phyloP scores from a whole-genome alignment of 2,329 filamentous ascomycete genomes.

The Calonectria ilicicola region DNA sequence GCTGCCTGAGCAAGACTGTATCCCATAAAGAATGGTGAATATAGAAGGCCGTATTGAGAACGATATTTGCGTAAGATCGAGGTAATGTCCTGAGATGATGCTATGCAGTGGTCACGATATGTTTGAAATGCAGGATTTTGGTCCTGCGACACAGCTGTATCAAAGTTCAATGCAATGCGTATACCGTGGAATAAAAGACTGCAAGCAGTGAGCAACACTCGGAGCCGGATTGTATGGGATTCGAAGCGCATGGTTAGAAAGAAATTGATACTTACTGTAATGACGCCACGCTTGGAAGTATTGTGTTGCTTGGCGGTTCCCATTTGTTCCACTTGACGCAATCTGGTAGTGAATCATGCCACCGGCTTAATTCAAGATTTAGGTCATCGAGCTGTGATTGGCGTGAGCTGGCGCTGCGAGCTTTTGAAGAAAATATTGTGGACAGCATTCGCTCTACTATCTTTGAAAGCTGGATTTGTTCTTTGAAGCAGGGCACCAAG shows the following conservation, averaged over 20 bases:
- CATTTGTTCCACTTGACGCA: slow-evolving; percentile 14
- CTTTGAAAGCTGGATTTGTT: background rate
- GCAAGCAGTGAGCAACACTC: background rate
- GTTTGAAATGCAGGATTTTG: background rate
- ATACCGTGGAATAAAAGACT: slow-evolving; percentile 4
- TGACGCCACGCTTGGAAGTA: background rate
- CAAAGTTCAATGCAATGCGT: slow-evolving; percentile 11
- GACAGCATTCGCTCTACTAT: slow-evolving; percentile 11
- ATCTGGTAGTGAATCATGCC: slow-evolving; percentile 9
- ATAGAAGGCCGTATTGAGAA: slow-evolving; percentile 4
- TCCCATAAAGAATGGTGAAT: background rate
- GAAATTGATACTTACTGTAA: background rate
- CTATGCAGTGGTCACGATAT: slow-evolving; percentile 4
- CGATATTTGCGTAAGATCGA: background rate
- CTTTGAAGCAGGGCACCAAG: slow-evolving; percentile 1
- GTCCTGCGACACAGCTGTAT: background rate
- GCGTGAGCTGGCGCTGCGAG: background rate
- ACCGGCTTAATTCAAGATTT: slow-evolving; percentile 2
- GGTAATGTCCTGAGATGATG: background rate
- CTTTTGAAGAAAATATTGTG: background rate
- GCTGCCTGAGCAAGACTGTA: slow-evolving; percentile 10
- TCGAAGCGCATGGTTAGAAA: background rate
- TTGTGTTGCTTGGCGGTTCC: background rate
- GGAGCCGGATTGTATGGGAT: background rate
- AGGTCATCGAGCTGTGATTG: background rate